Percentiles rank a stretch among this genome's conserved stretches.
Evolutionary conservation across 306 rosid genomes (phyloP).

Genomic region (Quercus berberidifolia): DNA sequence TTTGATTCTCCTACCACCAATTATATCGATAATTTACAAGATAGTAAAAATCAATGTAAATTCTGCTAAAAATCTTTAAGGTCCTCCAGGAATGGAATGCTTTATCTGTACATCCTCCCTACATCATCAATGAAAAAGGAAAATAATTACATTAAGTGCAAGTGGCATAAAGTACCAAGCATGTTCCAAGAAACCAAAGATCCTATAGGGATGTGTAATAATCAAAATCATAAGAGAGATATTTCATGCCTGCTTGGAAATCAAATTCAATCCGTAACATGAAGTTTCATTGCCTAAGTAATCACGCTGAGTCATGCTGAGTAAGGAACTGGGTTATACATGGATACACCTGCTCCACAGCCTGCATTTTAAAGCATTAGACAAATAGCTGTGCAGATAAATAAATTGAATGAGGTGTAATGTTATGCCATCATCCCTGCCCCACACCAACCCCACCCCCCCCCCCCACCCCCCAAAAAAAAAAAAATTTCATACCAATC

Average conservation of each 20-base stretch:
- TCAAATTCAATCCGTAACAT: conserved; percentile 12
- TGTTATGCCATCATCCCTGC: background rate
- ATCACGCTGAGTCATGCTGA: conserved; percentile 54
- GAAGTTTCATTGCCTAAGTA: conserved; percentile 16
- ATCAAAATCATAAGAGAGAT: background rate
- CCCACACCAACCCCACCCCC: no score
- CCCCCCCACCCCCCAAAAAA: no score
- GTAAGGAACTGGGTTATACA: conserved; percentile 71
- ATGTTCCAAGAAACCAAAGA: conserved; percentile 1
- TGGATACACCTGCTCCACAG: conserved; percentile 83
- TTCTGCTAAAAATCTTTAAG: background rate
- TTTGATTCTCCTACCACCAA: conserved; percentile 20
- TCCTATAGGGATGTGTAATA: background rate
- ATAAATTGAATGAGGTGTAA: conserved; percentile 4
- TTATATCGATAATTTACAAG: background rate
- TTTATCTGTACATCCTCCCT: background rate
- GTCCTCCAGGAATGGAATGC: conserved; percentile 1
- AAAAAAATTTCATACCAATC: conserved; percentile 46
- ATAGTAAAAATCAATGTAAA: background rate
- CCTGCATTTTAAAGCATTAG: conserved; percentile 50
- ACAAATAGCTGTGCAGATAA: conserved; percentile 21
- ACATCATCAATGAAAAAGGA: background rate
- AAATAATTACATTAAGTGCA: conserved; percentile 1
- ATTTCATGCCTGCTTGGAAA: conserved; percentile 25
- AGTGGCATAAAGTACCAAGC: conserved; percentile 1